These are phyloP conservation scores for Pichia cactophila DNA, from an alignment of 1,139 yeast genomes.

Conservation along the genomic window DNA sequence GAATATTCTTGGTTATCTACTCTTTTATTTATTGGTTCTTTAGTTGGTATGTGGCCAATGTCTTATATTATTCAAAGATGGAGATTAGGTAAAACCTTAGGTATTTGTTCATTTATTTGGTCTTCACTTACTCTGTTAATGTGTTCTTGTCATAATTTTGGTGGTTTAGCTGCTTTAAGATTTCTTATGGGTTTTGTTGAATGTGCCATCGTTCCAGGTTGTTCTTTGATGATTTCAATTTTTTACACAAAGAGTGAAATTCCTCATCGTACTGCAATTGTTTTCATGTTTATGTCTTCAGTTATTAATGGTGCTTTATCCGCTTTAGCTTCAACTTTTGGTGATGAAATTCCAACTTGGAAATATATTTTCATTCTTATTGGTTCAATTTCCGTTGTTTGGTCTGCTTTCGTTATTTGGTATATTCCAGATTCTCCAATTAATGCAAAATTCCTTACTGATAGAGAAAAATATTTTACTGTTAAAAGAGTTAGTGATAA, in stretches of 20 bases:
- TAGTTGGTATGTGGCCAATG: conserved; percentile 38
- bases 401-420: conserved; percentile 41
- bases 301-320: conserved; percentile 20
- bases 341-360: conserved; percentile 33
- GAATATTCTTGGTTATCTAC: conserved; percentile 44
- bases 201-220: conserved; percentile 47
- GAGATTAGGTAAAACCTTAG: conserved; percentile 25
- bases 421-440: conserved; percentile 51
- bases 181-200: conserved; percentile 38
- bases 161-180: conserved; percentile 37
- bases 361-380: conserved; percentile 41
- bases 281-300: conserved; percentile 47
- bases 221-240: conserved; percentile 40
- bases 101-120: conserved; percentile 29
- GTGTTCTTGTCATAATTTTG: conserved; percentile 25
- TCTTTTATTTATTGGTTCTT: conserved; percentile 39
- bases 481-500: conserved; percentile 30
- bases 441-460: conserved; percentile 38
- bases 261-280: conserved; percentile 50
- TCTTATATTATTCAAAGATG: conserved; percentile 27
- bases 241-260: conserved; percentile 45
- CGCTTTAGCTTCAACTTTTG: conserved; percentile 23
- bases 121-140: neutral
- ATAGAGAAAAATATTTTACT: conserved; percentile 31
- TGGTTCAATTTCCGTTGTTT: conserved; percentile 42